Base-by-base conservation (phyloP, 2,329 filamentous ascomycete species). In the Xylariaceae sp. region DNA sequence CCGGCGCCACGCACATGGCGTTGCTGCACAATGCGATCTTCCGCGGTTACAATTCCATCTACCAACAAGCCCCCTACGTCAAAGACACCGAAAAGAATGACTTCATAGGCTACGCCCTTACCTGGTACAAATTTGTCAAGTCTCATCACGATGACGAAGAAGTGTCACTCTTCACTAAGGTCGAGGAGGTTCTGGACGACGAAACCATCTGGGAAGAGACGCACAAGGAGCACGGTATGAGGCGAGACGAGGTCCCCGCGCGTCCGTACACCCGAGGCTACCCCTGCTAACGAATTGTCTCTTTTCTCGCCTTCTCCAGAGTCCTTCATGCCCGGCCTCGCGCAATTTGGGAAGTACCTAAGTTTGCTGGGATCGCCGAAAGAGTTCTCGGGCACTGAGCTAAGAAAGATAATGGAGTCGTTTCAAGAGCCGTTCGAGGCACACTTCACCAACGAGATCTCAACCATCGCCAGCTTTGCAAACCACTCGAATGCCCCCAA, bases 91-190 rank as follows among this genome's bases (percentile, higher is more conserved):
- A 85, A 65, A 77, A 77, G 65, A 65, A 69, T 45, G 77, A 80
- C 65, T 86, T 86, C 60, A 68, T 84, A 49, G 75, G 74, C 16
- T 86, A 85, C 68, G 72, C 73, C 29, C 71, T 80, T 49, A 77
- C 80, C 0, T 84, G 80, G 79, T 74, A 76, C 69, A 76, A 78
- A 53, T 82, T 84, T 60, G 76, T 86, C 55, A 76, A 74, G 61
- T 77, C 79, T 32, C 81, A 86, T 64, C 80, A 84, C 61, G 77
- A 82, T 46, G 80, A 83, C 60, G 81, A 85, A 64, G 82, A 85
- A 61, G 72, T 68, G 1, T 74, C 72, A 3, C 70, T 84, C 45
- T 85, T 85, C 63, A 74, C 77, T 45, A 76, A 78, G 62, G 72
- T 84, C 22, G 76, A 79, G 62, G 72, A 75, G 26, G 64, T 79